Percentiles rank a stretch among this genome's conserved stretches.
Evolutionary conservation across 306 rosid species (phyloP).

Genomic region (Alnus glutinosa): DNA sequence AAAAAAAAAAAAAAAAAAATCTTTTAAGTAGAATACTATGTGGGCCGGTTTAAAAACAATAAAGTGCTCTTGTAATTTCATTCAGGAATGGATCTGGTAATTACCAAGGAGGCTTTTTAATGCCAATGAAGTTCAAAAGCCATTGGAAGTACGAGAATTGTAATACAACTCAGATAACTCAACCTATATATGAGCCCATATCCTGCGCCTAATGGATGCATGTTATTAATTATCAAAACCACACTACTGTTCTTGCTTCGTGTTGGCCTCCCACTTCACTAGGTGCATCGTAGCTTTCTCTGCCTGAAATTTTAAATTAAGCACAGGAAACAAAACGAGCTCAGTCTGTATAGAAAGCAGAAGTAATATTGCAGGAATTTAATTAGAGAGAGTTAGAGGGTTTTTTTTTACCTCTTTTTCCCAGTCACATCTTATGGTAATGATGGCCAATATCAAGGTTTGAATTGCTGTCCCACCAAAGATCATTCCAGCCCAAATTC

Average conservation of each 20-base stretch:
- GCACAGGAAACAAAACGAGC: not conserved
- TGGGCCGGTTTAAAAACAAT: no score
- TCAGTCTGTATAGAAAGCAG: not conserved
- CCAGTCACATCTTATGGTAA: constrained; percentile 69
- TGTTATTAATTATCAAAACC: not conserved
- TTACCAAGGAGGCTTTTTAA: no score
- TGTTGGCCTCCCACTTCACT: constrained; percentile 39
- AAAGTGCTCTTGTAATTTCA: no score
- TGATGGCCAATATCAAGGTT: constrained; percentile 45
- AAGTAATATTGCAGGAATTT: not conserved
- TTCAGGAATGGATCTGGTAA: no score
- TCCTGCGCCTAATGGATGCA: no score
- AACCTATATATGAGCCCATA: no score
- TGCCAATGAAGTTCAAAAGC: no score
- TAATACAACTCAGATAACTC: not conserved
- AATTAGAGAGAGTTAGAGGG: not conserved
- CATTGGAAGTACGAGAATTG: no score
- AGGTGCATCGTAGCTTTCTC: constrained; percentile 44
- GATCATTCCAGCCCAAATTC: constrained; percentile 70
- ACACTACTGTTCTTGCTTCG: constrained; percentile 11
- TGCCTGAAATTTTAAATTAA: constrained; percentile 45
- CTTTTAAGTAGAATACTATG: no score
- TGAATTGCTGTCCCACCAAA: constrained; percentile 69
- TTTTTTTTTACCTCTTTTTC: constrained; percentile 48
- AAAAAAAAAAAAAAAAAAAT: no score